Percentiles rank a stretch among this genome's conserved stretches.
Conservation (phyloP, 768 basidiomycete species). For the Termitomyces sp. region DNA sequence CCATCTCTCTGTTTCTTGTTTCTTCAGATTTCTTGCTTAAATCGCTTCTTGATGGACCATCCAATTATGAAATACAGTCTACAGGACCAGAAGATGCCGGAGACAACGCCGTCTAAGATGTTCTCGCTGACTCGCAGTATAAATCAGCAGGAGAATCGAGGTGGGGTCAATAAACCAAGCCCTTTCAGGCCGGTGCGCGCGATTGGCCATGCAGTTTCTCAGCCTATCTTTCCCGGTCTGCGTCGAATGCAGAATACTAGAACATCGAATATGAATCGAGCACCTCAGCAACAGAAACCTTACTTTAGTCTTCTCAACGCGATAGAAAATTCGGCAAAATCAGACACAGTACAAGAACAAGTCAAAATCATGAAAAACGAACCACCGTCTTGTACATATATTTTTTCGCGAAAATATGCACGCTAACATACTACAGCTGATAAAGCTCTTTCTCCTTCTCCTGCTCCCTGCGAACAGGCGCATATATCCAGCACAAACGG, state of each 20-base stretch:
- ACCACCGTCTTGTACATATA: not conserved
- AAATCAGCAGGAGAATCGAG: constrained; percentile 11
- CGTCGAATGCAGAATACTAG: constrained; percentile 5
- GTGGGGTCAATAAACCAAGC: not conserved
- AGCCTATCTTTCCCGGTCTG: constrained; percentile 10
- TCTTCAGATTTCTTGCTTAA: not conserved
- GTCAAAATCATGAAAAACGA: not conserved
- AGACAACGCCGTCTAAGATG: not conserved
- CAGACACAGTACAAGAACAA: not conserved
- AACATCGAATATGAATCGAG: not conserved
- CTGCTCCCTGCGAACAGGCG: not conserved
- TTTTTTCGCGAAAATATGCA: not conserved
- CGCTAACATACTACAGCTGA: not conserved
- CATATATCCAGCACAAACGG: constrained; percentile 3
- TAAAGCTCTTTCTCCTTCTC: not conserved
- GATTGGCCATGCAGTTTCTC: not conserved
- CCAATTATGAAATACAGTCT: not conserved
- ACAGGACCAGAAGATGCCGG: not conserved
- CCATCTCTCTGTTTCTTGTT: not conserved
- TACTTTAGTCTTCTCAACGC: constrained; percentile 7
- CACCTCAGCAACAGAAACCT: not conserved
- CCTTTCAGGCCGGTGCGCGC: constrained; percentile 1
- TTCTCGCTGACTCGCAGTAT: constrained; percentile 12
- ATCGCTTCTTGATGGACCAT: not conserved
- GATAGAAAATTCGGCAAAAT: not conserved